Conservation (phyloP, 192 early-diverging fungal species). For the Rhizophlyctis rosea region DNA sequence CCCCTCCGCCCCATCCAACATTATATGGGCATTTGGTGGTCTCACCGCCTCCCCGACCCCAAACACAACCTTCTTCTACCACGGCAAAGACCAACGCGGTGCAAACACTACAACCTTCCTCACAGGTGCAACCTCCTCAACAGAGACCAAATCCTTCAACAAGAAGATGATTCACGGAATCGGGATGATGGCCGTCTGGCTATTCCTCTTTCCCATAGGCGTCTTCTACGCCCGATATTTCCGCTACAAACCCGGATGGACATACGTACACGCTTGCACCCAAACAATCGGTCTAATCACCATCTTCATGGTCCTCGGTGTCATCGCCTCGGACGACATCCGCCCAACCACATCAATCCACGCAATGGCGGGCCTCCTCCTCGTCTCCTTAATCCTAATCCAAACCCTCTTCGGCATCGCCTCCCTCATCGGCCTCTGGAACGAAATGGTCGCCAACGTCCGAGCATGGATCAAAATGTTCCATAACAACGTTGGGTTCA, state of each 20-base stretch:
- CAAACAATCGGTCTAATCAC: slow-evolving; percentile 15
- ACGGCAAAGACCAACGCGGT: slow-evolving; percentile 13
- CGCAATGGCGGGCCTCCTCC: slow-evolving; percentile 23
- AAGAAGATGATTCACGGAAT: slow-evolving; percentile 25
- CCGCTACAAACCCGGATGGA: slow-evolving; percentile 12
- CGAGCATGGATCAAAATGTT: slow-evolving; percentile 2
- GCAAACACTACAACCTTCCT: slow-evolving; percentile 11
- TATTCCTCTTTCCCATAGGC: slow-evolving; percentile 30
- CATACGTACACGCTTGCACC: slow-evolving; percentile 17
- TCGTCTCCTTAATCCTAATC: slow-evolving; percentile 18
- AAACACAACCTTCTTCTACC: background rate
- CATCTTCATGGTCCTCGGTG: background rate
- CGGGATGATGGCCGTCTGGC: slow-evolving; percentile 32
- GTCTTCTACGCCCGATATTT: slow-evolving; percentile 33
- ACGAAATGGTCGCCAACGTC: slow-evolving; percentile 4
- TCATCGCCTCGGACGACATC: background rate
- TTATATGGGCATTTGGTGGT: slow-evolving; percentile 21
- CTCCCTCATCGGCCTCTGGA: slow-evolving; percentile 19
- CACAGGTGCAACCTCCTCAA: slow-evolving; percentile 6
- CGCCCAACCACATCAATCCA: slow-evolving; percentile 5
- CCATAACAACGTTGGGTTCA: slow-evolving; percentile 10
- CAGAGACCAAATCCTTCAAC: background rate
- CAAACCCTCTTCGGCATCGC: slow-evolving; percentile 24
- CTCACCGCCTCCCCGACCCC: slow-evolving; percentile 12
- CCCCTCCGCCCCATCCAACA: background rate